phyloP scores from a whole-genome alignment of 192 early-diverging fungal species.

The Backusella parvicylindrica region DNA sequence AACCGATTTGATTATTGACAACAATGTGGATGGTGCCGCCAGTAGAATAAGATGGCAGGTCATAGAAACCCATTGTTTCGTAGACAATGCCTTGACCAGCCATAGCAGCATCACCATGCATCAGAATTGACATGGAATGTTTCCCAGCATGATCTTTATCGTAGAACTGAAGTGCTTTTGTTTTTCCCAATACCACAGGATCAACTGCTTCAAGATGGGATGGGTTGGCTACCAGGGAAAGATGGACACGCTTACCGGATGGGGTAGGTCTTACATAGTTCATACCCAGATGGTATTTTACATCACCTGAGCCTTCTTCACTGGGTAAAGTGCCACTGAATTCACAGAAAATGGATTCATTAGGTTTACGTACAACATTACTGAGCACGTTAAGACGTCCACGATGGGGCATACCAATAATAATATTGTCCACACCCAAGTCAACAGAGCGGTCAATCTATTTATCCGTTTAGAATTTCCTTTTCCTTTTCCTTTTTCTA shows the following conservation, averaged over 20 bases:
- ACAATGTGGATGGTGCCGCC: slow-evolving; percentile 96
- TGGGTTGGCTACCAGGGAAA: slow-evolving; percentile 96
- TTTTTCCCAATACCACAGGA: slow-evolving; percentile 98
- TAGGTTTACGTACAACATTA: slow-evolving; percentile 97
- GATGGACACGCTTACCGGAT: slow-evolving; percentile 93
- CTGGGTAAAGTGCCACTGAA: slow-evolving; percentile 85
- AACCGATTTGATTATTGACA: slow-evolving; percentile 99
- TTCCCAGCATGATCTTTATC: slow-evolving; percentile 77
- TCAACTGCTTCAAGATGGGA: slow-evolving; percentile 98
- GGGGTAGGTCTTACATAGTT: slow-evolving; percentile 95
- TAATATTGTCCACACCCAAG: slow-evolving; percentile 88
- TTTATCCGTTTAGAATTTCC: neutral
- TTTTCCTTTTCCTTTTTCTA: neutral
- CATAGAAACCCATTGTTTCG: slow-evolving; percentile 93
- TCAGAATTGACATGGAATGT: slow-evolving; percentile 85
- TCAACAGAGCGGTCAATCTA: slow-evolving; percentile 94
- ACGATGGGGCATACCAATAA: slow-evolving; percentile 99
- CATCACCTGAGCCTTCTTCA: slow-evolving; percentile 96
- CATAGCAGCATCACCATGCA: slow-evolving; percentile 98
- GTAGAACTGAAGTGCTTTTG: slow-evolving; percentile 92
- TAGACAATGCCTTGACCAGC: slow-evolving; percentile 96
- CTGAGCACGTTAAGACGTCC: slow-evolving; percentile 96
- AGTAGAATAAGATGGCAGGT: slow-evolving; percentile 91
- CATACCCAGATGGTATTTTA: slow-evolving; percentile 90
- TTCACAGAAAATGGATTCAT: slow-evolving; percentile 97